Conservation (phyloP, 1,284 basidiomycete genomes). For the Phylloboletellus chloephorus region DNA sequence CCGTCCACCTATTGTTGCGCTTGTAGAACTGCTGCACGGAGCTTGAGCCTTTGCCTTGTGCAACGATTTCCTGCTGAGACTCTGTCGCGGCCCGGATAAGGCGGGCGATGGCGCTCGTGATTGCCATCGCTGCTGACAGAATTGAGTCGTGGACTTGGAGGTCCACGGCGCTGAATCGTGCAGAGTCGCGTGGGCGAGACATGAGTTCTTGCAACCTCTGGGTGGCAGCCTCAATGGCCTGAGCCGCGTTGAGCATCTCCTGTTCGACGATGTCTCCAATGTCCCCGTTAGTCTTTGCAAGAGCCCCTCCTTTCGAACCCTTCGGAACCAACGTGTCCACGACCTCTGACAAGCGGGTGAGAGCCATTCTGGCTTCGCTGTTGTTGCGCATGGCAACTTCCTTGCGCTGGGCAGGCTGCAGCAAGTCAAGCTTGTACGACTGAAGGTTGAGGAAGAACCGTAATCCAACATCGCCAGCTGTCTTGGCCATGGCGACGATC, state of each 20-base stretch:
- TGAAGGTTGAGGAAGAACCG: constrained; percentile 95
- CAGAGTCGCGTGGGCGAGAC: constrained; percentile 79
- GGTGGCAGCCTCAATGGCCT: constrained; percentile 92
- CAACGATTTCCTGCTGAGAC: constrained; percentile 96
- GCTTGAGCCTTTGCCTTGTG: constrained; percentile 88
- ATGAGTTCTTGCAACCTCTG: constrained; percentile 87
- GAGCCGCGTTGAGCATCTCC: constrained; percentile 93
- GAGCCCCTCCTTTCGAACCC: constrained; percentile 62
- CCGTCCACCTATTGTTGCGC: constrained; percentile 99
- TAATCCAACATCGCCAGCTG: constrained; percentile 81
- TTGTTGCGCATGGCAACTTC: constrained; percentile 91
- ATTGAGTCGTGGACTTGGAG: constrained; percentile 98
- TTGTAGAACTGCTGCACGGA: constrained; percentile 98
- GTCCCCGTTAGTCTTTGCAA: constrained; percentile 83
- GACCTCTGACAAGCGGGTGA: constrained; percentile 81
- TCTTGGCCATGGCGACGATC: constrained; percentile 81
- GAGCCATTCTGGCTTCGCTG: constrained; percentile 74
- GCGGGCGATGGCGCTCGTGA: constrained; percentile 91
- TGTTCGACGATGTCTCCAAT: constrained; percentile 95
- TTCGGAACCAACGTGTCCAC: constrained; percentile 88
- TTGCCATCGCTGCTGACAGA: constrained; percentile 86
- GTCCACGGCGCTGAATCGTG: constrained; percentile 84
- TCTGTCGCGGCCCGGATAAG: constrained; percentile 96
- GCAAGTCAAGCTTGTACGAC: constrained; percentile 86
- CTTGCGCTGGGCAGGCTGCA: constrained; percentile 70